Base-by-base conservation (phyloP, 176 grass and related monocot species). In the Chrysopogon serrulatus region DNA sequence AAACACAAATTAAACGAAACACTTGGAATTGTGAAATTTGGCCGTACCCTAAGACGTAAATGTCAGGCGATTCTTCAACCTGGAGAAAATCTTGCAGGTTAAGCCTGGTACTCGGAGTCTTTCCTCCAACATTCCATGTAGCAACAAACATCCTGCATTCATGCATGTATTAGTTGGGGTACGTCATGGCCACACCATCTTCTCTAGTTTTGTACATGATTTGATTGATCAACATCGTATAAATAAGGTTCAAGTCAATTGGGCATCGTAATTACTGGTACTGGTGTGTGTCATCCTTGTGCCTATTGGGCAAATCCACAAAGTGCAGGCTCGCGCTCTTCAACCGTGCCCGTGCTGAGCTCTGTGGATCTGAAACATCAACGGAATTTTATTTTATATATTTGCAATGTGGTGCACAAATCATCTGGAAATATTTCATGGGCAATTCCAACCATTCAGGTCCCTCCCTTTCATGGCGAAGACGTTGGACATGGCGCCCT, bases 91-190 rank as follows among this genome's bases (percentile, higher is more conserved):
- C 94, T 9, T 90, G 80, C 5, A 94, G 79, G 61, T 90, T 85
- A 19, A 94, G 83, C 8, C 65, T 74, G 30, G 68, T 78, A 78
- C 80, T 85, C 0, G 94, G 94, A 45, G 90, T 73, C 71, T 88
- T 97, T 56, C 94, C 94, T 51, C 89, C 94, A 42, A 97, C 94
- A 72, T 97, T 97, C 94, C 94, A 94, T 54, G 92, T 92, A 16
- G 74, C 89, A 32, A 92, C 94, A 62, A 97, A 97, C 81, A 97
- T 65, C 82, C 92, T 94, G 82, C 61, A 77, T 36, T 16, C 15
- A 66, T 35, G 72, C 1, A 13, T 40, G 5, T 40, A 57, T 60
- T 60, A 21, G 17, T 42, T 13, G 7, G 6, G 39, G 45, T n/a
- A n/a, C n/a, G n/a, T 48, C 83, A 83, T 39, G 33, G 34, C 17